Conservation (phyloP, 75 land plant genomes). For the Pinus tabuliformis region DNA sequence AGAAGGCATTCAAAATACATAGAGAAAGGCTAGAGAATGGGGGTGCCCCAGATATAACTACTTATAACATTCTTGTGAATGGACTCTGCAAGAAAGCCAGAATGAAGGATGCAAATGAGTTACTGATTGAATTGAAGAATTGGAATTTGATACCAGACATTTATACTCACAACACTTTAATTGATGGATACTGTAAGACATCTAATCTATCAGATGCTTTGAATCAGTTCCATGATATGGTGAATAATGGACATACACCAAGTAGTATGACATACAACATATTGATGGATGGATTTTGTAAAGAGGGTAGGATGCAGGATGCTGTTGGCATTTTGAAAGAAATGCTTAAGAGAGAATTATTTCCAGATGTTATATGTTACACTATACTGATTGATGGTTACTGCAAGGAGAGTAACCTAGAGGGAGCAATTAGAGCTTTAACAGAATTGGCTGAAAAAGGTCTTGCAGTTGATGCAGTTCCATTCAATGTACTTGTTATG, state of each 20-base stretch:
- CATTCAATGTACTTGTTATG: slow-evolving; percentile 60
- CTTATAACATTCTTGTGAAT: slow-evolving; percentile 54
- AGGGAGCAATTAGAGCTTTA: slow-evolving; percentile 46
- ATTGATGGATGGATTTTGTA: slow-evolving; percentile 37
- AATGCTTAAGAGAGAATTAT: slow-evolving; percentile 14
- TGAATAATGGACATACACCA: slow-evolving; percentile 3
- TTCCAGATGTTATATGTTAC: slow-evolving; percentile 37
- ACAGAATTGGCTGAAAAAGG: slow-evolving; percentile 63
- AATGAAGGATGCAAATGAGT: slow-evolving; percentile 44
- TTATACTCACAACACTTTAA: slow-evolving; percentile 51
- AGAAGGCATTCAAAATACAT: slow-evolving; percentile 39
- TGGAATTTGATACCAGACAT: slow-evolving; percentile 37
- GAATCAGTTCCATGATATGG: slow-evolving; percentile 17
- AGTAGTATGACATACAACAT: slow-evolving; percentile 10
- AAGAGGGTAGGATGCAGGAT: slow-evolving; percentile 21
- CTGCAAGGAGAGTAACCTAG: slow-evolving; percentile 24
- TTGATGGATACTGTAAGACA: slow-evolving; percentile 52
- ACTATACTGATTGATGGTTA: slow-evolving; percentile 54
- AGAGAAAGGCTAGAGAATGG: slow-evolving; percentile 28
- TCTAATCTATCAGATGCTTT: slow-evolving; percentile 39
- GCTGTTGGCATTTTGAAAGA: slow-evolving; percentile 23
- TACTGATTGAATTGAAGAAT: slow-evolving; percentile 41
- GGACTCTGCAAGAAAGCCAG: slow-evolving; percentile 37
- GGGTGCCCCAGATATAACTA: slow-evolving; percentile 37
- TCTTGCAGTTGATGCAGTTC: slow-evolving; percentile 44